These are phyloP conservation scores for Podospora australis DNA, from an alignment of 495 filamentous ascomycete species.

Conservation along the genomic window DNA sequence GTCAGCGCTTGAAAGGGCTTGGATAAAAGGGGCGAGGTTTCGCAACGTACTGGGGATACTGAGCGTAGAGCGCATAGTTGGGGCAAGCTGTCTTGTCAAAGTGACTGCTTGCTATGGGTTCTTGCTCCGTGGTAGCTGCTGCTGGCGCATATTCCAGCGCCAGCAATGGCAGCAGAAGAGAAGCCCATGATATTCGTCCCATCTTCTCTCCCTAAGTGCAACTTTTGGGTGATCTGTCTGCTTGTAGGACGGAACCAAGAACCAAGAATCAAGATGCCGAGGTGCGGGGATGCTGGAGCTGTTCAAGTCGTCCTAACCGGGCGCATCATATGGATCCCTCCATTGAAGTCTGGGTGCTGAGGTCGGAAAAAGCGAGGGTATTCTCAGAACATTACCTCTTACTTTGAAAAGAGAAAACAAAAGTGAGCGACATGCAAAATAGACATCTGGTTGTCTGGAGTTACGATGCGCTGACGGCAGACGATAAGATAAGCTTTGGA, in stretches of 20 bases:
- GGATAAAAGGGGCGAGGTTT: no score
- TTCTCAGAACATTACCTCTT: no score
- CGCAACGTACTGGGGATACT: slow-evolving; percentile 42
- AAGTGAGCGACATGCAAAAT: background rate
- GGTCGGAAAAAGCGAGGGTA: no score
- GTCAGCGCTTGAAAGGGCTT: no score
- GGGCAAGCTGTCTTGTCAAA: slow-evolving; percentile 38
- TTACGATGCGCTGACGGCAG: background rate
- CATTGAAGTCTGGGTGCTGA: no score
- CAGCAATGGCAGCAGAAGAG: slow-evolving; percentile 15
- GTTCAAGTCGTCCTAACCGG: no score
- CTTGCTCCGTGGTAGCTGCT: slow-evolving; percentile 13
- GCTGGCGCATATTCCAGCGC: slow-evolving; percentile 7
- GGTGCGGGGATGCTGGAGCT: no score
- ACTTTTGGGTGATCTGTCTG: no score
- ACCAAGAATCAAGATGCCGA: no score
- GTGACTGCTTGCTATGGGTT: slow-evolving; percentile 14
- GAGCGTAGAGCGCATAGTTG: slow-evolving; percentile 46
- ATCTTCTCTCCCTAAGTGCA: no score
- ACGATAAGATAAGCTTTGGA: background rate
- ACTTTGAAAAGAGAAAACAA: background rate
- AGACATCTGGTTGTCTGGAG: background rate
- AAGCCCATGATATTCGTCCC: slow-evolving; percentile 6
- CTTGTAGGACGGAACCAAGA: background rate
- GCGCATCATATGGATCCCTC: background rate